Base-by-base conservation (phyloP, 176 grass and related monocot genomes). In the Metroxylon sagu region DNA sequence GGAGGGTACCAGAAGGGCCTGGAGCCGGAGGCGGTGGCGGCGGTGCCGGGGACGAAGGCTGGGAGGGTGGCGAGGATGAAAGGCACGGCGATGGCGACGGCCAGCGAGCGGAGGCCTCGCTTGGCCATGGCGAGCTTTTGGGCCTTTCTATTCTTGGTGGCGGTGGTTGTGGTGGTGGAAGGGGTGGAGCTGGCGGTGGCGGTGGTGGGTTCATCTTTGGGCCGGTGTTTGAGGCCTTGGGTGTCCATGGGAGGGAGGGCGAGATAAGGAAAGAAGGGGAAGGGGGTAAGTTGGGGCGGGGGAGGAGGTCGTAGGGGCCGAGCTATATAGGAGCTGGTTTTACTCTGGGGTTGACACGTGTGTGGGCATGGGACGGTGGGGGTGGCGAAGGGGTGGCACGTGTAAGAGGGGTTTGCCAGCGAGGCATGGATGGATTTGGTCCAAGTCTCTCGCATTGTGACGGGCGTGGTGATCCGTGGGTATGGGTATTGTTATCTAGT, bases 31-130 rank as follows among this genome's bases (percentile, higher is more conserved):
- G 55, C 18, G 3, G 53, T 72, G 7, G 68, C 56, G 7, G 81
- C 49, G 25, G 59, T 48, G 6, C 52, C 65, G 0, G 92, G 62
- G 57, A 87, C 4, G 15, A 35, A 35, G 12, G 35, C 8, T 0
- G 35, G 3, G 10, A 43, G 10, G 35, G 35, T 14, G 35, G 35
- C 8, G 35, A 43, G 35, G 8, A 43, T 3, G 35, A 43, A 43
- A 43, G 35, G 52, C 4, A 68, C 25, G 29, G 52, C 28, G 3
- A 97, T 67, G 16, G 87, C 87, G 12, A 57, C 35, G 15, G 69
- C 72, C 21, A 96, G 78, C 15, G 84, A 91, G 1, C 65, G 70
- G 23, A 88, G 16, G 16, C 93, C 76, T 5, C 52, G 76, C 76
- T 53, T 82, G 14, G 79, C 62, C 17, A 72, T 53, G 4, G 59